Evolutionary conservation across 441 rosid species (phyloP).

Genomic region (Erysimum pusillum): DNA sequence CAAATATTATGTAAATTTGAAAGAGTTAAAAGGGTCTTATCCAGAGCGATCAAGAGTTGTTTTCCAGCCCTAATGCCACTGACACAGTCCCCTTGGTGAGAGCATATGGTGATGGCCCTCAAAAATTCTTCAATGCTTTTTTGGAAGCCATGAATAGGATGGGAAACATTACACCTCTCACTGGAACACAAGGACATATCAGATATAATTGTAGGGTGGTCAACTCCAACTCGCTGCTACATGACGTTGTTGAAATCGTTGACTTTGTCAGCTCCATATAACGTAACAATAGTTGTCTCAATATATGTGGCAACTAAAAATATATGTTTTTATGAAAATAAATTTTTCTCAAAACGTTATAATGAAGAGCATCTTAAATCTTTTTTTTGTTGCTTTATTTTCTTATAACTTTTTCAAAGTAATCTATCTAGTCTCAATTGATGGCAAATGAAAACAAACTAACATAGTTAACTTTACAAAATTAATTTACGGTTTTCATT

Average conservation of each 20-base stretch:
- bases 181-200: constrained; percentile 61
- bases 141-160: constrained; percentile 56
- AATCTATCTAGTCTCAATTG: neutral
- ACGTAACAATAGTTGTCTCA: neutral
- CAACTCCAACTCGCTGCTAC: constrained; percentile 47
- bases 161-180: constrained; percentile 57
- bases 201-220: constrained; percentile 53
- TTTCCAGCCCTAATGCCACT: constrained; percentile 48
- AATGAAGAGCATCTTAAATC: neutral
- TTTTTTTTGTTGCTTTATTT: neutral
- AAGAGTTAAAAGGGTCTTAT: constrained; percentile 57
- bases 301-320: constrained; percentile 18
- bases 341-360: neutral
- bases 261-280: constrained; percentile 44
- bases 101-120: constrained; percentile 47
- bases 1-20: constrained; percentile 64
- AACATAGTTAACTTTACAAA: neutral
- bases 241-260: constrained; percentile 35
- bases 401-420: neutral
- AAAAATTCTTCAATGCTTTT: constrained; percentile 52
- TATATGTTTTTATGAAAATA: constrained; percentile 5
- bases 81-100: constrained; percentile 57
- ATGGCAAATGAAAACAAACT: neutral
- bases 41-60: constrained; percentile 59
- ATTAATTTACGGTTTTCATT: neutral